Evolutionary conservation across 2,329 filamentous ascomycete species (phyloP).

Genomic region (Colletotrichum liriopes): DNA sequence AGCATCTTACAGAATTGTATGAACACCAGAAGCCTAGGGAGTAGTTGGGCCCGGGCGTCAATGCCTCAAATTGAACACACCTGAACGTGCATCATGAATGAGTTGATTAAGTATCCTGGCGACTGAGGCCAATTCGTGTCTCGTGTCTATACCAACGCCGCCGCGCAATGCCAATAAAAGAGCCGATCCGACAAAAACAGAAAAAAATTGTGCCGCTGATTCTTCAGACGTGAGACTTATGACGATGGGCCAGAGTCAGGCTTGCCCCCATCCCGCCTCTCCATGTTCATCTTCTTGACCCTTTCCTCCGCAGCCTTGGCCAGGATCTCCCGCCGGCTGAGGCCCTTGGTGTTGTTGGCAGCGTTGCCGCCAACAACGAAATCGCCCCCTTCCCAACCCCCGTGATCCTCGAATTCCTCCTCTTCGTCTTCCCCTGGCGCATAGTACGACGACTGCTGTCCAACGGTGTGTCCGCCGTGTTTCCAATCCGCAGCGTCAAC

Average conservation of each 20-base stretch:
- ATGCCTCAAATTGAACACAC: not conserved
- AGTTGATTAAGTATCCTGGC: conserved; percentile 2
- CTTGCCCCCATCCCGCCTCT: conserved; percentile 45
- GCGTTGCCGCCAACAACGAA: conserved; percentile 78
- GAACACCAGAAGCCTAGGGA: not conserved
- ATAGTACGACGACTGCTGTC: conserved; percentile 75
- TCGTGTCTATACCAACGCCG: conserved; percentile 28
- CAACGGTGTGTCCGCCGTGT: conserved; percentile 76
- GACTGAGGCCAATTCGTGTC: conserved; percentile 3
- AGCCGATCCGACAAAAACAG: not conserved
- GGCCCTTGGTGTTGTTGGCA: conserved; percentile 59
- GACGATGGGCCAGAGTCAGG: conserved; percentile 39
- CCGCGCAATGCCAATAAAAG: conserved; percentile 32
- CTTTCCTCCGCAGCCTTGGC: conserved; percentile 82
- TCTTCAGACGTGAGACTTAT: not conserved
- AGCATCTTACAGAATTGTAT: not conserved
- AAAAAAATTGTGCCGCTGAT: not conserved
- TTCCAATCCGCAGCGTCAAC: conserved; percentile 87
- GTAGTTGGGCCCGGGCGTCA: too few relatives aligned
- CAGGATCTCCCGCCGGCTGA: conserved; percentile 81
- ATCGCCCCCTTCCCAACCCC: conserved; percentile 84
- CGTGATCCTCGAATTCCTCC: conserved; percentile 75
- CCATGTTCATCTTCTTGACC: conserved; percentile 61
- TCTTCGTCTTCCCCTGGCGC: conserved; percentile 67
- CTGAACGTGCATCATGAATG: not conserved